Evolutionary conservation across 768 basidiomycete species (phyloP).

Genomic region (Mycena polygramma): DNA sequence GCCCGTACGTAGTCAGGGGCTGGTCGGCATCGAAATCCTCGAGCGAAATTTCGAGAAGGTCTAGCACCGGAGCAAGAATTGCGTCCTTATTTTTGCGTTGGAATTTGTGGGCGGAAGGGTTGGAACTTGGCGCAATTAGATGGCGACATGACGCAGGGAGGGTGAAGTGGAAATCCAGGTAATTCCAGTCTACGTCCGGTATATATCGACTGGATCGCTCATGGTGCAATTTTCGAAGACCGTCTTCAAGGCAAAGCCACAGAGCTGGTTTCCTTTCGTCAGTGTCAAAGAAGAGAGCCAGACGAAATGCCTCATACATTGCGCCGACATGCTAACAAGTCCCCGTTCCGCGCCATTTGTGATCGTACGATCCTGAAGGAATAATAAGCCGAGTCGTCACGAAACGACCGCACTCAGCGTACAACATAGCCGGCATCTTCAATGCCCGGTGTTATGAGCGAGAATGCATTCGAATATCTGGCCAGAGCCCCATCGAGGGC

Average conservation of each 20-base stretch:
- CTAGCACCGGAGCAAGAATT: background rate
- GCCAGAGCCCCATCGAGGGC: constrained; percentile 7
- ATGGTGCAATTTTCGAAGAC: constrained; percentile 9
- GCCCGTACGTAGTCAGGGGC: constrained; percentile 13
- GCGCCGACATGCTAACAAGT: background rate
- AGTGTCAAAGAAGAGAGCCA: too few relatives aligned
- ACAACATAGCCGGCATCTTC: background rate
- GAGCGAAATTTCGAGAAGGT: constrained; percentile 12
- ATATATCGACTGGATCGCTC: constrained; percentile 20
- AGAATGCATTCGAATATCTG: constrained; percentile 21
- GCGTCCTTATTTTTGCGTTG: background rate
- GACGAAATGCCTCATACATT: background rate
- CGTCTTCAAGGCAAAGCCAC: constrained; percentile 12
- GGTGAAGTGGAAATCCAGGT: background rate
- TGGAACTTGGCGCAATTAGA: background rate
- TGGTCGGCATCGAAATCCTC: constrained; percentile 8
- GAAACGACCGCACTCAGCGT: too few relatives aligned
- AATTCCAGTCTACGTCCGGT: constrained; percentile 17
- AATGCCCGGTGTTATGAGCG: constrained; percentile 13
- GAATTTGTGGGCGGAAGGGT: background rate
- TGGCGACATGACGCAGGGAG: constrained; percentile 1
- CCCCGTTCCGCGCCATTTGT: background rate
- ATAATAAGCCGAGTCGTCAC: too few relatives aligned
- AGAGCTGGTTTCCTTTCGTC: constrained; percentile 4
- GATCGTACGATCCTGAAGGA: constrained; percentile 6